A percentile compares a stretch with the other conserved stretches of the same genome.
Conservation (phyloP, 306 rosid genomes). For the Quercus berberidifolia region DNA sequence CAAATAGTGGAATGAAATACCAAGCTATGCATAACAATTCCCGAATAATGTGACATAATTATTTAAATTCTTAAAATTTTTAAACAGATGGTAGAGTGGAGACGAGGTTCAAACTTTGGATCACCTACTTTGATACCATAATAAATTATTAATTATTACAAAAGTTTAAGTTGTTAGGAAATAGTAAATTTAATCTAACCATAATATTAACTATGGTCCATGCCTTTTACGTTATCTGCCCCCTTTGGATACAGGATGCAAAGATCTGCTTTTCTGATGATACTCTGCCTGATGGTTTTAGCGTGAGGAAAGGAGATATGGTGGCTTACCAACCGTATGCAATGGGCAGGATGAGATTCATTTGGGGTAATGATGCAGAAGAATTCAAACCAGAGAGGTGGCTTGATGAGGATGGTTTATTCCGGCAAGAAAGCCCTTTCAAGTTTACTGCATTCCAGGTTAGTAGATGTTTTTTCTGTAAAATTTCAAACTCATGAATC, state of each 20-base stretch:
- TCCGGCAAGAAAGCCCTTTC: slow-evolving; percentile 62
- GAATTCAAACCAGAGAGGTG: slow-evolving; percentile 68
- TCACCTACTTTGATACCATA: no score
- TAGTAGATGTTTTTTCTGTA: neutral
- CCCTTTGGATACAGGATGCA: slow-evolving; percentile 48
- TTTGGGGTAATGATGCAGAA: slow-evolving; percentile 85
- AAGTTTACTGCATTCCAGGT: slow-evolving; percentile 84
- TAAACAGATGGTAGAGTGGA: no score
- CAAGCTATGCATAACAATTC: no score
- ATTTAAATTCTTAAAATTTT: no score
- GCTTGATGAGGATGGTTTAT: slow-evolving; percentile 55
- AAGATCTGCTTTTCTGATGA: slow-evolving; percentile 65
- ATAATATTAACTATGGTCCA: no score
- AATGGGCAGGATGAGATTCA: slow-evolving; percentile 77
- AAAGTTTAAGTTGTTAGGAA: no score
- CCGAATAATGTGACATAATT: no score
- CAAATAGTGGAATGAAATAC: no score
- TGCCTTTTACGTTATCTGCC: no score
- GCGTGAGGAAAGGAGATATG: slow-evolving; percentile 60
- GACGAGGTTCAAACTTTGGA: no score
- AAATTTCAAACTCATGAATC: neutral
- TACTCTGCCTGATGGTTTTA: slow-evolving; percentile 63
- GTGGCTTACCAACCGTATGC: slow-evolving; percentile 71
- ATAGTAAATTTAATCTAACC: no score
- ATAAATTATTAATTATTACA: no score